Base-by-base conservation (phyloP, 2,329 filamentous ascomycete species). In the Bipolaris bicolor region DNA sequence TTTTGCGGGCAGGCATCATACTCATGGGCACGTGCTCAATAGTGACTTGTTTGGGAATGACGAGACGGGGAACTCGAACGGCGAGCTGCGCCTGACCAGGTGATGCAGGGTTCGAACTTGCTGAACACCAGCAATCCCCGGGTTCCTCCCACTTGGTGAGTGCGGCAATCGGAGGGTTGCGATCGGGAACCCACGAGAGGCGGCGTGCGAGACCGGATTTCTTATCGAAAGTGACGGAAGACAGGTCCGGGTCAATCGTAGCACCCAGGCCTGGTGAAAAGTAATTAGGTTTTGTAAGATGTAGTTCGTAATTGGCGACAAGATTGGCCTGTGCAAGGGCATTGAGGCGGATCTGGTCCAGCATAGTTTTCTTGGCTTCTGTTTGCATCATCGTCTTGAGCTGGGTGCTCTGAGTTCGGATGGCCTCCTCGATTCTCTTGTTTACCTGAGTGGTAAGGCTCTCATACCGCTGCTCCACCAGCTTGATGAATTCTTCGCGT, bases 91-190 rank as follows among this genome's bases (percentile, higher is more conserved):
- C 86, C 36, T 86, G 85, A 47, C 83, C 81, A 7, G 81, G 81
- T 15, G 81, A 77, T 0, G 20, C 46, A 78, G 77, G 3, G 58
- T 61, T 22, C 62, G 65, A 80, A 82, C 44, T 49, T 9, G 79
- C 76, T 4, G 89, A 87, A 74, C 94, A 98, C 90, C 92, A 98
- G 76, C 92, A 96, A 60, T 98, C 90, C 18, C 90, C 91, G 33
- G 89, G 84, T 47, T 96, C 90, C 9, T 87, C 80, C 92, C 93
- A 97, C 3, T 81, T 77, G 1, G 77, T 72, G 2, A 97, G 81
- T 0, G 90, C 91, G 0, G 81, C 75, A n/a, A 78, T 68, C 0
- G 83, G 81, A 1, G 81, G 77, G 18, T 67, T 67, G 74, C 68
- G 65, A 65, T 44, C 49, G 50, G 66, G 51, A 10, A 65, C 58